Base-by-base conservation (phyloP, 208 protist genomes). In the Porcisia deanei region DNA sequence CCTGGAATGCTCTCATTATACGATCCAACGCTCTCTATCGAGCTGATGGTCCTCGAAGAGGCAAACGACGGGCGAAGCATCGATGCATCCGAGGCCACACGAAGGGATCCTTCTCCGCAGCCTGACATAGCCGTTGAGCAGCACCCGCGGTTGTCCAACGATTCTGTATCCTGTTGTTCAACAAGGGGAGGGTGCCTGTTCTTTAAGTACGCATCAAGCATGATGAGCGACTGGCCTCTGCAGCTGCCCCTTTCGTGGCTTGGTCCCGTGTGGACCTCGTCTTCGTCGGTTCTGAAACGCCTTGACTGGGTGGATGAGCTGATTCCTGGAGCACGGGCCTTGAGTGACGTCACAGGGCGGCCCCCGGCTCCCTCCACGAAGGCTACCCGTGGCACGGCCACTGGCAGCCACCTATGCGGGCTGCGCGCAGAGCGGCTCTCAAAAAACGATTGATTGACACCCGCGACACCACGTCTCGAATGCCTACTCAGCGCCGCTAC, bases 301-400 rank as follows among this genome's bases (percentile, higher is more conserved):
- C 63, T 22, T 14, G 63, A n/a, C 22, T 8, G 18, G 6, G 37
- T 45, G 63, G 41, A 7, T 8, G 63, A 39, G 63, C 12, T 45
- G 30, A 37, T 8, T n/a, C 41, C 16, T 20, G 41, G 8, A 10
- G 12, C 63, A 16, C 75, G 75, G 34, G 45, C 49, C 67, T 69
- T 66, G 65, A 59, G 34, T 8, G 75, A 30, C 45, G 75, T 79
- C 9, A 79, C 75, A 5, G 75, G 75, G 22, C 75, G 75, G 0
- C 75, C 75, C 25, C 63, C 75, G 4, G 58, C 58, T 55, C 75
- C 75, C 47, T 79, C 75, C 67, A 79, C 75, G 20, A 79, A 79
- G 30, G 53, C 12, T 49, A 73, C 74, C 3, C 52, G 61, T 57
- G 58, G 39, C 25, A 73, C 67, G 7, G 74, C 74, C n/a, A 65